Evolutionary conservation across 2,329 filamentous ascomycete species (phyloP).

Genomic region (Drechslerella coelobrocha): DNA sequence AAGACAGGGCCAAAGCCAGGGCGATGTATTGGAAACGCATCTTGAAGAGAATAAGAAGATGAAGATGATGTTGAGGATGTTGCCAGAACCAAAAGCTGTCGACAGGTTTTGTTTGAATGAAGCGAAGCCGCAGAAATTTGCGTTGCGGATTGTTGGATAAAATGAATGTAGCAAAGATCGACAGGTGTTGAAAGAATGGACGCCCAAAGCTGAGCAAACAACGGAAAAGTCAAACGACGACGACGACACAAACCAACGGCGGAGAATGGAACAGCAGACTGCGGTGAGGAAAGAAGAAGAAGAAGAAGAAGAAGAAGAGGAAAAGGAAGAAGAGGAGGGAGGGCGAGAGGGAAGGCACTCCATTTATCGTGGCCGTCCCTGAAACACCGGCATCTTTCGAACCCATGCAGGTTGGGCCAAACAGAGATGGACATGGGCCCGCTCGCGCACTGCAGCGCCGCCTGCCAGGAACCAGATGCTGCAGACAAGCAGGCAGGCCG

Average conservation of each 20-base stretch:
- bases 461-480: not conserved
- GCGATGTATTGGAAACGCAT: constrained; percentile 50
- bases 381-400: constrained; percentile 20
- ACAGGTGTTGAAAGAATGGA: constrained; percentile 46
- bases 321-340: constrained; percentile 20
- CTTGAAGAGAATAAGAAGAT: constrained; percentile 37
- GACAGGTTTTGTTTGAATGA: constrained; percentile 24
- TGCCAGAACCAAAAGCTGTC: constrained; percentile 50
- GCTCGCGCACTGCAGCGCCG: too few species aligned
- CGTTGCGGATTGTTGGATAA: constrained; percentile 46
- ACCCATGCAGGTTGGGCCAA: constrained; percentile 20
- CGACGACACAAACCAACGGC: constrained; percentile 26
- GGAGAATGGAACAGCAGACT: constrained; percentile 6
- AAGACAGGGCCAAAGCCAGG: constrained; percentile 49
- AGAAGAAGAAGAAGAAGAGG: constrained; percentile 16
- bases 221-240: constrained; percentile 23
- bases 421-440: constrained; percentile 18
- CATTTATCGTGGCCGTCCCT: constrained; percentile 48
- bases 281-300: constrained; percentile 38
- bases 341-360: constrained; percentile 5
- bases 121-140: constrained; percentile 21
- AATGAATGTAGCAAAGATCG: constrained; percentile 30
- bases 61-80: too few species aligned
- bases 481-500: constrained; percentile 12
- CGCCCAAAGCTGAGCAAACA: constrained; percentile 42